Base-by-base conservation (phyloP, 306 rosid species). In the Abrus pulchellus region DNA sequence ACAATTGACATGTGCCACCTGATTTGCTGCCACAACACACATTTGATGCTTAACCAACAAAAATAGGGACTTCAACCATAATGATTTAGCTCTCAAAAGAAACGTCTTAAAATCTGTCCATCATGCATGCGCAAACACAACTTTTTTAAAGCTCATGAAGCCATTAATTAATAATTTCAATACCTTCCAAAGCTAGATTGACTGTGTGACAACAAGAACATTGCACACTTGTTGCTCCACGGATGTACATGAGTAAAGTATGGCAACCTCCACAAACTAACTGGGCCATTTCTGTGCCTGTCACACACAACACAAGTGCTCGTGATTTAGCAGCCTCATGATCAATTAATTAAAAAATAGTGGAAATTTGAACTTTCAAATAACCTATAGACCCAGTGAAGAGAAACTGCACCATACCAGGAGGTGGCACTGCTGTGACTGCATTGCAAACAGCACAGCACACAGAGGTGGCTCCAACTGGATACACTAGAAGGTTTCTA, bases 261-360 rank as follows among this genome's bases (percentile, higher is more conserved):
- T 93, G 99, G 94, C 99, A 93, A 72, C 97, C 98, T 82, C 93
- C 97, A 48, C 99, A 95, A 38, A 95, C 93, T 85, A 95, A 84
- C 87, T 95, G 99, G n/a, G 99, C 99, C 99, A 93, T 93, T 92
- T 95, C 98, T 64, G 99, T 95, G 83, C 99, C 99, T 95, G 87
- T 45, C 44, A 78, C 10, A 33, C 54, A 77, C 12, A 59, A 20
- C 20, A 20, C 20, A 30, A 48, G 14, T 74, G 40, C 44, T 62
- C 47, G 41, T 68, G 80, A 72, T 65, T 78, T 56, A 43, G 33
- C 44, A n/a, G 40, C 38, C 60, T 77, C 67, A 57, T 68, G 44
- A n/a, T 76, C 67, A 30, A 2, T 50, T 49, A 33, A 76, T 38
- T 28, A 14, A 60, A 60, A 20, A 76, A 62, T 33, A 40, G 28